Percentiles rank a stretch among this genome's conserved stretches.
These are phyloP conservation scores for Malus fusca DNA, from an alignment of 306 rosid genomes.

Conservation along the genomic window DNA sequence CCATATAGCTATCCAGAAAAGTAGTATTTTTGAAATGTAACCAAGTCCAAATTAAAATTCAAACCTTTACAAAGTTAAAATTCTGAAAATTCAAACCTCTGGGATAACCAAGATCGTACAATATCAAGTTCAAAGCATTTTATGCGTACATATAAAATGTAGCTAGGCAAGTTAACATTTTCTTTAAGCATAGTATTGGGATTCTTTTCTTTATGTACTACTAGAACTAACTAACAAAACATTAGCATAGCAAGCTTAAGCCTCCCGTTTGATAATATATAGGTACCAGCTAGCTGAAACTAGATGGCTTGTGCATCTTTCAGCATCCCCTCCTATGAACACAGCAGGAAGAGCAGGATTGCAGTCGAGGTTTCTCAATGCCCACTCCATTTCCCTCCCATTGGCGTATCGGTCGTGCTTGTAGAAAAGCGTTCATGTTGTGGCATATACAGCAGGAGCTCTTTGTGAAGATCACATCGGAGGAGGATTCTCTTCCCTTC, in stretches of 20 bases:
- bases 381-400: constrained; percentile 87
- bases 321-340: constrained; percentile 51
- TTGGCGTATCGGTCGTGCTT: constrained; percentile 63
- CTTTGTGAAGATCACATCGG: constrained; percentile 72
- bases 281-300: not conserved
- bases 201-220: not conserved
- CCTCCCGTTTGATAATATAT: not conserved
- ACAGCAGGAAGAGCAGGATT: constrained; percentile 93
- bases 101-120: too few species aligned
- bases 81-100: too few species aligned
- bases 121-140: too few species aligned
- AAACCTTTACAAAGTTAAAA: too few species aligned
- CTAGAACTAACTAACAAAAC: not conserved
- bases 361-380: constrained; percentile 69
- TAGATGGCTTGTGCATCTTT: constrained; percentile 78
- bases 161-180: not conserved
- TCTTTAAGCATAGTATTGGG: constrained; percentile 6
- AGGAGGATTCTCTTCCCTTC: too few species aligned
- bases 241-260: constrained; percentile 16
- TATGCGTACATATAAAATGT: not conserved
- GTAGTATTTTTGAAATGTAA: too few species aligned
- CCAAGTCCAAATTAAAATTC: too few species aligned
- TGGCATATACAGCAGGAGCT: constrained; percentile 95
- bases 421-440: constrained; percentile 75
- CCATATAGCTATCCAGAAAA: too few species aligned